Percentiles rank a stretch among this genome's conserved stretches.
phyloP scores from a whole-genome alignment of 176 grass and related monocot genomes.

The Poa annua region DNA sequence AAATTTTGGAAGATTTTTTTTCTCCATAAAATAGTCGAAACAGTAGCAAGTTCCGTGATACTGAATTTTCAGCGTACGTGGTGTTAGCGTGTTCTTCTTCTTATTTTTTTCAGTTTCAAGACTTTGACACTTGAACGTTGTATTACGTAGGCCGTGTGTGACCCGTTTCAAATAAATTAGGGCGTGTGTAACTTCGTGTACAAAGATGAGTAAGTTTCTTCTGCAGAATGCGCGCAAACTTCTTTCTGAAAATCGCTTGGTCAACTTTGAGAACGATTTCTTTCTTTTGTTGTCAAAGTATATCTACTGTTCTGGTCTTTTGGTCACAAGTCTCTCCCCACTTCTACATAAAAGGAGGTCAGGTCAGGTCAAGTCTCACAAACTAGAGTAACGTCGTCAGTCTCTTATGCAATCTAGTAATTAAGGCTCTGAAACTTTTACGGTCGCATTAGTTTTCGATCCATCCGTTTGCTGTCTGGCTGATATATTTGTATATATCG shows the following conservation, averaged over 20 bases:
- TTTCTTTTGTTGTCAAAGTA: neutral
- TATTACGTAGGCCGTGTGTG: neutral
- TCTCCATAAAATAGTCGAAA: neutral
- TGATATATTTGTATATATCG: neutral
- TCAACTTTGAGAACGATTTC: neutral
- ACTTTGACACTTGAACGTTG: constrained; percentile 8
- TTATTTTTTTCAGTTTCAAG: neutral
- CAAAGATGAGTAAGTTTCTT: neutral
- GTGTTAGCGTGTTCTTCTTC: neutral
- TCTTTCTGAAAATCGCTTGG: neutral
- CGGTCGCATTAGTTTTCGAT: neutral
- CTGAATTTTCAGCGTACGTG: neutral
- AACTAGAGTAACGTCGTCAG: neutral
- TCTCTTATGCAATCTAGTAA: neutral
- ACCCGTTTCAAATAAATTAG: neutral
- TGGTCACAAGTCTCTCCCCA: neutral
- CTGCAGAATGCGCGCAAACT: neutral
- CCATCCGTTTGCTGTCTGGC: neutral
- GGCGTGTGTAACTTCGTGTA: neutral
- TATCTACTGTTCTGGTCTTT: neutral
- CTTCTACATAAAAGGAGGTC: neutral
- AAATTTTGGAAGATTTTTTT: neutral
- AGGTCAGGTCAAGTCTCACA: neutral
- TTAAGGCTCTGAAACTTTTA: neutral
- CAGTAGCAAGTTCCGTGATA: neutral